phyloP scores from a whole-genome alignment of 1,284 basidiomycete species.

The Cutaneotrichosporon cavernicola region DNA sequence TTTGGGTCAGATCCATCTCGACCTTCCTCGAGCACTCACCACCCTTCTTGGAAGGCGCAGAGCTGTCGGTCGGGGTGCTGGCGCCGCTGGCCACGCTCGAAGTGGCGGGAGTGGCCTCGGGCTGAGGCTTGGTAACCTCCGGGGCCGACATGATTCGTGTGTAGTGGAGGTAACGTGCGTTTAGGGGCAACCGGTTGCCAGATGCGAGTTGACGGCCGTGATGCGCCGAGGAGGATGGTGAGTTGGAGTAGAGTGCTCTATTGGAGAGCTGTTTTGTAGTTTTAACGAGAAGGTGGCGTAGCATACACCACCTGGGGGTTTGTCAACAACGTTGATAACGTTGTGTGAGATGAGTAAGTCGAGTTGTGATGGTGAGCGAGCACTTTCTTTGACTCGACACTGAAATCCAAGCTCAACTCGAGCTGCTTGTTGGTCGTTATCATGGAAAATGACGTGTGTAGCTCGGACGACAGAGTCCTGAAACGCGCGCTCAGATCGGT shows the following conservation, averaged over 20 bases:
- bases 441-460: slow-evolving; percentile 8
- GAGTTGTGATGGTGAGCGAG: slow-evolving; percentile 10
- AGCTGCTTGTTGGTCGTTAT: neutral
- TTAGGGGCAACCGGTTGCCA: slow-evolving; percentile 6
- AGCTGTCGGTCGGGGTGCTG: slow-evolving; percentile 16
- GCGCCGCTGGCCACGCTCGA: slow-evolving; percentile 18
- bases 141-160: slow-evolving; percentile 31
- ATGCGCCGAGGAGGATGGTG: slow-evolving; percentile 3
- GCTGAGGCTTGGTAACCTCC: slow-evolving; percentile 35
- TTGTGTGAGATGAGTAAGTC: neutral
- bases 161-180: slow-evolving; percentile 13
- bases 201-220: slow-evolving; percentile 1
- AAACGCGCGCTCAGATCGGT: slow-evolving; percentile 1
- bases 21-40: slow-evolving; percentile 44
- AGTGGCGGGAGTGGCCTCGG: slow-evolving; percentile 32
- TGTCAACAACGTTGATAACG: neutral
- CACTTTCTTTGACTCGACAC: slow-evolving; percentile 8
- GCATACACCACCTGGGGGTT: slow-evolving; percentile 22
- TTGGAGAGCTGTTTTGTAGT: slow-evolving; percentile 23
- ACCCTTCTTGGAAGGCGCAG: slow-evolving; percentile 39
- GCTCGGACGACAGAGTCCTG: neutral
- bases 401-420: neutral
- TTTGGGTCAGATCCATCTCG: slow-evolving; percentile 31
- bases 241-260: neutral
- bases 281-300: slow-evolving; percentile 19